Evolutionary conservation across 2,329 filamentous ascomycete genomes (phyloP).

Genomic region (Chalaropsis ovoidea): DNA sequence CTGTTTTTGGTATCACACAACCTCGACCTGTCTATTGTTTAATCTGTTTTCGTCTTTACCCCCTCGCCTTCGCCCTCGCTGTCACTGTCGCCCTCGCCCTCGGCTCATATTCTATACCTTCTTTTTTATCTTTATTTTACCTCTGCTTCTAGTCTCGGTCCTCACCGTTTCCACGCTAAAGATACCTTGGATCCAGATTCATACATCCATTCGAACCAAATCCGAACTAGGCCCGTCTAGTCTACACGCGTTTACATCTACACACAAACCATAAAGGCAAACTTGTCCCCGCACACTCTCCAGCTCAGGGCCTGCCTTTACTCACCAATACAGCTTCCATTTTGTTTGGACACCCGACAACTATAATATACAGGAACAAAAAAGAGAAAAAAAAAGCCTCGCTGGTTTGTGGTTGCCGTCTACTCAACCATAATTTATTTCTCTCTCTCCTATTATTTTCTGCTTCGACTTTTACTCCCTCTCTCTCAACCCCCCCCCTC

Average conservation of each 20-base stretch:
- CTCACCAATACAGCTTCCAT: neutral
- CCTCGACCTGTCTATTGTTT: slow-evolving; percentile 1
- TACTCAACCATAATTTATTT: too few species aligned
- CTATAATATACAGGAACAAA: neutral
- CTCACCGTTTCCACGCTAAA: slow-evolving; percentile 14
- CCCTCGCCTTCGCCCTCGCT: slow-evolving; percentile 4
- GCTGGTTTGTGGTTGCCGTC: neutral
- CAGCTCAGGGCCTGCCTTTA: neutral
- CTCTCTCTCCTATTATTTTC: neutral
- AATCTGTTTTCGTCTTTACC: slow-evolving; percentile 6
- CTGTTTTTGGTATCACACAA: neutral
- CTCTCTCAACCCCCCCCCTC: neutral
- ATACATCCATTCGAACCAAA: neutral
- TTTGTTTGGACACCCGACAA: neutral
- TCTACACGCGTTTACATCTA: slow-evolving; percentile 11
- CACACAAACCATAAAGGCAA: slow-evolving; percentile 8
- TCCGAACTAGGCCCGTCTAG: neutral
- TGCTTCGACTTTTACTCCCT: neutral
- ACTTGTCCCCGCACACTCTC: slow-evolving; percentile 4
- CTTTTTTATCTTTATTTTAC: neutral
- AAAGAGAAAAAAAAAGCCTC: neutral
- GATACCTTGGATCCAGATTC: slow-evolving; percentile 13
- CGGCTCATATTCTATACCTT: neutral
- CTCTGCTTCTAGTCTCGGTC: slow-evolving; percentile 1
- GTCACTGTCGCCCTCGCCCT: slow-evolving; percentile 8